Evolutionary conservation across 345 rosid species (phyloP).

Genomic region (Erodium maritimum): DNA sequence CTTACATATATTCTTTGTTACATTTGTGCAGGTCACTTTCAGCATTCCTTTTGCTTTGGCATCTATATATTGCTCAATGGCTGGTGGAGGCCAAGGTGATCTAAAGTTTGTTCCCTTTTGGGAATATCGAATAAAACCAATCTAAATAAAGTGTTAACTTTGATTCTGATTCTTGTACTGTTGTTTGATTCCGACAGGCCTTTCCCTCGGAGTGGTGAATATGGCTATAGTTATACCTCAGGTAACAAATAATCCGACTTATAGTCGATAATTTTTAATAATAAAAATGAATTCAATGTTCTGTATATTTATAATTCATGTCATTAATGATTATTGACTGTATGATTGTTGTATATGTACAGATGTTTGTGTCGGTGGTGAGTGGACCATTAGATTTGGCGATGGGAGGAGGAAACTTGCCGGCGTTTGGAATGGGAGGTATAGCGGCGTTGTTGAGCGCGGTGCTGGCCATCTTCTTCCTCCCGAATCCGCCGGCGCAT

Average conservation of each 20-base stretch:
- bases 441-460: not conserved
- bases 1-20: not conserved
- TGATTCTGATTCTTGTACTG: not conserved
- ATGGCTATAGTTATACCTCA: slow-evolving; percentile 73
- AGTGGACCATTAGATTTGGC: not conserved
- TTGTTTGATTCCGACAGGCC: slow-evolving; percentile 30
- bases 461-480: not conserved
- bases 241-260: slow-evolving; percentile 35
- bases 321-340: too few species aligned
- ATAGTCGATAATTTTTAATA: too few species aligned
- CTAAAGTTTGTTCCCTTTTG: not conserved
- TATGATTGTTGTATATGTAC: not conserved
- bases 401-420: not conserved
- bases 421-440: not conserved
- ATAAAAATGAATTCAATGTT: too few species aligned
- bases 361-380: not conserved
- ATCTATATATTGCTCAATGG: slow-evolving; percentile 46
- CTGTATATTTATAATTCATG: too few species aligned
- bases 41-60: slow-evolving; percentile 90
- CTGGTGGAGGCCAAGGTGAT: slow-evolving; percentile 85
- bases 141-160: too few species aligned
- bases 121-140: not conserved
- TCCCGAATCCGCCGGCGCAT: not conserved
- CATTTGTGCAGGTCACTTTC: slow-evolving; percentile 47
- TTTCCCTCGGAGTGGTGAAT: slow-evolving; percentile 75